phyloP scores from a whole-genome alignment of 129 eudicot genomes.

The Apium graveolens region DNA sequence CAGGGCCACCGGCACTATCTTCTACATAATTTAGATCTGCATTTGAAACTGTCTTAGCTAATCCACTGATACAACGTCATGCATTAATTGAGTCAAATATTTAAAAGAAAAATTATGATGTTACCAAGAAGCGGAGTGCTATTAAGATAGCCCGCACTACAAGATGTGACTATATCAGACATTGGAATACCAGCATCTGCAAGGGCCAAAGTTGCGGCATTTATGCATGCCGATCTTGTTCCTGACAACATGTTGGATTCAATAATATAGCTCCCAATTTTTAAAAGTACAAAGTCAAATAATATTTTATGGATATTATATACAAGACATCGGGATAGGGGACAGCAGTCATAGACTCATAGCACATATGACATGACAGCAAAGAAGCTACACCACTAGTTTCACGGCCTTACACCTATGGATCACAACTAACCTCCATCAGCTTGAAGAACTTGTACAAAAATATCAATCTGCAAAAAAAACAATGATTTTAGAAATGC shows the following conservation, averaged over 20 bases:
- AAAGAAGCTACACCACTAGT: not conserved
- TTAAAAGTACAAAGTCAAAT: not conserved
- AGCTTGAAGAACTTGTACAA: slow-evolving; percentile 95
- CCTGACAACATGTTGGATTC: slow-evolving; percentile 30
- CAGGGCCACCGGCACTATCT: slow-evolving; percentile 98
- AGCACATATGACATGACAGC: not conserved
- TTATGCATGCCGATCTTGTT: slow-evolving; percentile 91
- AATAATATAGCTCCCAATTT: not conserved
- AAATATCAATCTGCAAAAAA: slow-evolving; percentile 68
- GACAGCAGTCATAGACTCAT: not conserved
- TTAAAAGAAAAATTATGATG: not conserved
- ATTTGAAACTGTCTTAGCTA: slow-evolving; percentile 4
- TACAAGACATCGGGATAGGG: not conserved
- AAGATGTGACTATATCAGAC: slow-evolving; percentile 91
- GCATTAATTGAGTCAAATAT: not conserved
- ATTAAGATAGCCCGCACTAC: slow-evolving; percentile 84
- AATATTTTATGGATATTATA: not conserved
- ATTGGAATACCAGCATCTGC: slow-evolving; percentile 97
- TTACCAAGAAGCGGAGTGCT: slow-evolving; percentile 82
- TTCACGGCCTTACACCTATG: not conserved
- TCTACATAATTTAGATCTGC: slow-evolving; percentile 85
- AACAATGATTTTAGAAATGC: not conserved
- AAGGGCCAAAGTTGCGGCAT: slow-evolving; percentile 85
- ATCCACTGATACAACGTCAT: not conserved
- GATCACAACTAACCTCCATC: slow-evolving; percentile 62